phyloP scores from a whole-genome alignment of 768 basidiomycete species.

The Peribolospora baueri region DNA sequence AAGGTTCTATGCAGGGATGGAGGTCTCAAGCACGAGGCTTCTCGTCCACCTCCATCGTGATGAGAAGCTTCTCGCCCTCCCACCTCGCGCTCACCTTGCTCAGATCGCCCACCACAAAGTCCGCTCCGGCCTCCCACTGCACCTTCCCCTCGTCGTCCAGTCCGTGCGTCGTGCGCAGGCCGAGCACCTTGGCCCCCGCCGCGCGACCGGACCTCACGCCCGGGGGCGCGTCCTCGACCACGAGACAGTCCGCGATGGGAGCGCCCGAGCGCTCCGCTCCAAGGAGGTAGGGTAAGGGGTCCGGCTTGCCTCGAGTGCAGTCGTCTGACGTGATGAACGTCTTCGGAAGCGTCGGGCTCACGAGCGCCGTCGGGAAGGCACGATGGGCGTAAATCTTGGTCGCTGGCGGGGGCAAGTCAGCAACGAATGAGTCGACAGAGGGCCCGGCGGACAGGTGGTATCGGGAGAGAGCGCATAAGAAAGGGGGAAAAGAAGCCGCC shows the following conservation, averaged over 20 bases:
- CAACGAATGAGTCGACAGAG: neutral
- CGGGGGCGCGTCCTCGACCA: slow-evolving; percentile 72
- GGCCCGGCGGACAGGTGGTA: no score
- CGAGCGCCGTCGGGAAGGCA: slow-evolving; percentile 37
- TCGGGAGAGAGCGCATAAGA: neutral
- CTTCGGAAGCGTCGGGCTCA: slow-evolving; percentile 31
- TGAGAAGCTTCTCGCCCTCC: no score
- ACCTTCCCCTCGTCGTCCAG: slow-evolving; percentile 25
- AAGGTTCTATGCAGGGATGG: no score
- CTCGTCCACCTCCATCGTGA: no score
- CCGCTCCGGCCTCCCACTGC: slow-evolving; percentile 27
- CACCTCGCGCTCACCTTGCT: slow-evolving; percentile 5
- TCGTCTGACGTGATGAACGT: slow-evolving; percentile 56
- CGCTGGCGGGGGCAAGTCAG: slow-evolving; percentile 24
- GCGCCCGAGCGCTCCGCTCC: slow-evolving; percentile 30
- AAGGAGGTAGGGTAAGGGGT: slow-evolving; percentile 61
- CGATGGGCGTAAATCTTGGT: slow-evolving; percentile 44
- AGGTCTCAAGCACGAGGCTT: no score
- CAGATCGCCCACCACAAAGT: slow-evolving; percentile 46
- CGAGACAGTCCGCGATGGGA: slow-evolving; percentile 22
- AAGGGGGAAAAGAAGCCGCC: neutral
- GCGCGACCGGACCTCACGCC: slow-evolving; percentile 51
- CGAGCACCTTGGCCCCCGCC: slow-evolving; percentile 50
- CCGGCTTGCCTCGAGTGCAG: slow-evolving; percentile 54
- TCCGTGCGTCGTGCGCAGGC: slow-evolving; percentile 58